phyloP scores from a whole-genome alignment of 129 eudicot species.

The Flaveria sonorensis region DNA sequence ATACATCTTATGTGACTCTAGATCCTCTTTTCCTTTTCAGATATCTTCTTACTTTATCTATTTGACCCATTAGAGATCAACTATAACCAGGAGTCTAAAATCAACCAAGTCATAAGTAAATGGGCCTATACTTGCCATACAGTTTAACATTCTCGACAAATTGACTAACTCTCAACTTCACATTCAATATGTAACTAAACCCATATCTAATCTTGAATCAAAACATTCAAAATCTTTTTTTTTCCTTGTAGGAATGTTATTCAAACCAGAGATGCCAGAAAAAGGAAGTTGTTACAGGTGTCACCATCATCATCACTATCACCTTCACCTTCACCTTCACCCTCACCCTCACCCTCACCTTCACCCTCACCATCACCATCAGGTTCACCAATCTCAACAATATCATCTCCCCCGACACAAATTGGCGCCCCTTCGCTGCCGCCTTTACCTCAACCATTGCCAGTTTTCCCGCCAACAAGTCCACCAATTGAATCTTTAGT shows the following conservation, averaged over 20 bases:
- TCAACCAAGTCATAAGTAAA: background rate
- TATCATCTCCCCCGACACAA: constrained; percentile 41
- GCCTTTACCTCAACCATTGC: constrained; percentile 36
- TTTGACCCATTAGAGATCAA: background rate
- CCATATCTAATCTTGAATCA: background rate
- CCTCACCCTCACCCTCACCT: constrained; percentile 38
- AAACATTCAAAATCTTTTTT: background rate
- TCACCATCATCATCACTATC: constrained; percentile 17
- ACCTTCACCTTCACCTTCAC: constrained; percentile 36
- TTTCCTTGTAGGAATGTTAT: constrained; percentile 39
- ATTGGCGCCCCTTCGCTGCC: constrained; percentile 38
- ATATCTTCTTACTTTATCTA: background rate
- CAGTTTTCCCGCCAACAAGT: constrained; percentile 32
- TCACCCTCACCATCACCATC: constrained; percentile 37
- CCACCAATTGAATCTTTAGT: constrained; percentile 27
- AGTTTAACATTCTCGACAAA: background rate
- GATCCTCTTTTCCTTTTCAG: too few species aligned
- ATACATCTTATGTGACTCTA: too few species aligned
- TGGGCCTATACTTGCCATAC: background rate
- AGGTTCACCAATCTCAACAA: constrained; percentile 15
- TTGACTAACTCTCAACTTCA: background rate
- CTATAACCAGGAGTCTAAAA: background rate
- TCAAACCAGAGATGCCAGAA: constrained; percentile 24
- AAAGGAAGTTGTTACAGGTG: constrained; percentile 54
- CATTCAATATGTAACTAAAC: background rate